Percentiles rank a stretch among this genome's conserved stretches.
phyloP scores from a whole-genome alignment of 176 grass and related monocot species.

The Otatea glauca region DNA sequence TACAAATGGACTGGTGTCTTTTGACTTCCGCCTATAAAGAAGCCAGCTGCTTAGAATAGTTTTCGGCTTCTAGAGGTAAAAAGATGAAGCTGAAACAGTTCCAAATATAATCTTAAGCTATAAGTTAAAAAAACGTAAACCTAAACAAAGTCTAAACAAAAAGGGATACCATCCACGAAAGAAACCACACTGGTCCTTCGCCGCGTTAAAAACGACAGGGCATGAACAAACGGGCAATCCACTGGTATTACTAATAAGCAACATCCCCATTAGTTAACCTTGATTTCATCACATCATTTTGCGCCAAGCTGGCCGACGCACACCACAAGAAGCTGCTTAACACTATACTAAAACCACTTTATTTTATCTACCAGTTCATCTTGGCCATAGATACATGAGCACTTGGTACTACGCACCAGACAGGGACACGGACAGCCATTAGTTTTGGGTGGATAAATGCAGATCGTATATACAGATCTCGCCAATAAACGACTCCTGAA shows the following conservation, averaged over 20 bases:
- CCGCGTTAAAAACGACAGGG: background rate
- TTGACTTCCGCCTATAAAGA: no score
- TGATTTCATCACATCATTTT: slow-evolving; percentile 18
- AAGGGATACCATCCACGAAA: no score
- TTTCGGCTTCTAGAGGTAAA: no score
- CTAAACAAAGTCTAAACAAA: no score
- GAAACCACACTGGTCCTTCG: no score
- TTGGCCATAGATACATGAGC: background rate
- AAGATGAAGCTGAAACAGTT: no score
- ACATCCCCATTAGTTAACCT: background rate
- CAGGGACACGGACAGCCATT: background rate
- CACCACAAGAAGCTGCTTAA: background rate
- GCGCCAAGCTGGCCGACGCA: slow-evolving; percentile 15
- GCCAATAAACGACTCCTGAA: background rate
- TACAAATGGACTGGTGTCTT: no score
- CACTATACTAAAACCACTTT: background rate
- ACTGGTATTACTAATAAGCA: background rate
- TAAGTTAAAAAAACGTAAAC: no score
- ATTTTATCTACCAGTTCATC: background rate
- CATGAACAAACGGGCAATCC: background rate
- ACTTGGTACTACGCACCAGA: background rate
- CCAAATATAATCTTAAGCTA: no score
- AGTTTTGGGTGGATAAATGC: background rate
- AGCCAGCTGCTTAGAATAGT: no score
- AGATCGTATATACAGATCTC: background rate